Evolutionary conservation across 371 early-diverging fungal genomes (phyloP), one percentile per base, ranked within the genome.

Genomic region (Mucor racemosus): DNA sequence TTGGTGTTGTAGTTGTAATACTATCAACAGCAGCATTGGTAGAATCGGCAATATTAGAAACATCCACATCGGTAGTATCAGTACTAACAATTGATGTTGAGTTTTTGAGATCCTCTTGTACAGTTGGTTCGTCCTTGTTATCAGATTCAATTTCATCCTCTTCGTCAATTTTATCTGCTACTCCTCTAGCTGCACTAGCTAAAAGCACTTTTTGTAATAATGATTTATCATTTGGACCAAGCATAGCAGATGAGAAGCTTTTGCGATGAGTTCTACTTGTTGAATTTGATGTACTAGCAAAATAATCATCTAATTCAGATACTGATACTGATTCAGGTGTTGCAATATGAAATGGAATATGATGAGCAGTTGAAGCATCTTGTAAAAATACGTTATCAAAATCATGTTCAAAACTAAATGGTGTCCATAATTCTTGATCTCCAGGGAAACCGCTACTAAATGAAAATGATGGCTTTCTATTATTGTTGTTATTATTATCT

Each of bases 311-410:
- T 15, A 84, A 57, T 61, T 84, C 84, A 17, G 78, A 72, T 13
- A 79, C 76, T 35, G 81, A 79, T 5, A 81, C 73, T 19, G 84
- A 81, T 62, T 84, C 81, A 8, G 84, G 84, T 13, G 81, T 72
- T 31, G 73, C 79, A 64, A 83, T 80, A 46, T 77, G 76, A 48
- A 78, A 69, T 53, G 75, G 71, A 46, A 71, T 67, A 19, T 60
- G 54, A 60, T 62, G 71, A 1, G 68, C 64, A 19, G 69, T 68
- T 44, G 65, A 77, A 39, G 62, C 60, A 62, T 64, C 77, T 63
- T 50, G 82, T 17, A 83, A 55, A 57, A 77, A 77, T 7, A 77
- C 76, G 33, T 71, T 73, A 65, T 83, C 83, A 60, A 83, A 78
- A 44, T 82, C 82, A 55, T 76, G 76, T 46, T 80, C 83, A 54